Evolutionary conservation across 495 filamentous ascomycete species (phyloP), one percentile per base, ranked within the genome.

Genomic region (Penicillium maclennaniae): DNA sequence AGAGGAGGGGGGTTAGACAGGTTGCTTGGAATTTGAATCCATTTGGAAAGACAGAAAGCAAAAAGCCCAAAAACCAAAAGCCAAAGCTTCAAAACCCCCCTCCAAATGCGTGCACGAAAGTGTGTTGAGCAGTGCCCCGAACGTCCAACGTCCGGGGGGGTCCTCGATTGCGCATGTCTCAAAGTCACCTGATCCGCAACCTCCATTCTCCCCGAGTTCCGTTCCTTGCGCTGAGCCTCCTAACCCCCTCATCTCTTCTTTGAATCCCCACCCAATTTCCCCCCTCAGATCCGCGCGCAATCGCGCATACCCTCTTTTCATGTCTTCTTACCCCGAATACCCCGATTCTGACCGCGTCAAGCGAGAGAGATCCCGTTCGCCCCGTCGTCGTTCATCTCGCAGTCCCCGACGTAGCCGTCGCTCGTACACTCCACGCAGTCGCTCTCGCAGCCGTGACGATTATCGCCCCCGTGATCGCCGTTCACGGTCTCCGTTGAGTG

Each of bases 291-390:
- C 43, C 28, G 40, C 31, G 15, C 54, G 52, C 44, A 48, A 53
- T 49, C 43, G 49, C 54, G 46, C 51, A 44, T 31, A 57, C 58
- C 53, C 49, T 55, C 60, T 49, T 51, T 58, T 47, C 43, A 69
- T 69, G 71, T 66, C 63, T 62, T 66, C 68, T 0, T 38, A 50
- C n/a, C 19, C 36, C 37, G 23, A 54, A 54, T 67, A 61, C 47
- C 60, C 59, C 42, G 56, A 61, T 54, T 66, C 72, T 77, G 66
- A 77, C 67, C 66, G 63, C 59, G 48, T 64, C 51, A 82, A 96
- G 90, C 91, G 92, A 72, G 92, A 96, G 83, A 87, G 93, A 74
- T 93, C 91, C 74, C 89, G 91, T 71, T 93, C 89, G 56, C 91
- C 91, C 61, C 85, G 91, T 71, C 87, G 91, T 75, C 90, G 90